Evolutionary conservation across 2,329 filamentous ascomycete species (phyloP), one percentile per base, ranked within the genome.

Genomic region (Lachnellula cervina): DNA sequence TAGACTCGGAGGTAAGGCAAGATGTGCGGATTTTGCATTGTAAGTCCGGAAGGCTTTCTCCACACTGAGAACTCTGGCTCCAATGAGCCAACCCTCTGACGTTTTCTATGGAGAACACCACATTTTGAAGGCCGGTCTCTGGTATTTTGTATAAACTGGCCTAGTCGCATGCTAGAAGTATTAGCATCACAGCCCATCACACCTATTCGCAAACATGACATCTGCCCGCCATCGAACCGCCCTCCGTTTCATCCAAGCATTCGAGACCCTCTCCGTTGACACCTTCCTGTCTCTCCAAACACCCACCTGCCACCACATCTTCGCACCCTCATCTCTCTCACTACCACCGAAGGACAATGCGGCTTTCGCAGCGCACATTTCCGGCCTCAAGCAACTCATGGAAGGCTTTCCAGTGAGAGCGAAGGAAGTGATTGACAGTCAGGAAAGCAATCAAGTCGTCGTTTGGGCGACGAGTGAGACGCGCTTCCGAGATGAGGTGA

Each of bases 391-490:
- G 16, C 14, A 44, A 2, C 17, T 65, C 6, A 44, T 68, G 49
- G 42, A 49, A 13, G 51, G 55, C 14, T 66, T 68, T 49, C 64
- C 62, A 13, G 59, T 66, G 2, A 57, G 21, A 4, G 13, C 45
- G 3, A 61, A 61, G 37, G 60, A 64, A 44, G 46, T 54, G 16
- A 55, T 62, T 38, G 57, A 64, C 37, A 61, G 59, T 34, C 60
- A 62, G 32, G 43, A 44, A 14, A 49, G 57, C n/a, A 64, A 65
- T 25, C 58, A 64, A 25, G 64, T 71, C 38, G 64, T 63, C 16
- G 55, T 68, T 25, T 70, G 67, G 67, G 64, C 67, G 1, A 66
- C 59, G 5, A 63, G 64, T 8, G 51, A 58, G 32, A 50, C 67
- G 6, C 52, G 55, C n/a, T 69, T 69, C 47, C 62, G 54, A 8